Evolutionary conservation across 345 rosid genomes (phyloP).

Genomic region (Salix koriyanagi): DNA sequence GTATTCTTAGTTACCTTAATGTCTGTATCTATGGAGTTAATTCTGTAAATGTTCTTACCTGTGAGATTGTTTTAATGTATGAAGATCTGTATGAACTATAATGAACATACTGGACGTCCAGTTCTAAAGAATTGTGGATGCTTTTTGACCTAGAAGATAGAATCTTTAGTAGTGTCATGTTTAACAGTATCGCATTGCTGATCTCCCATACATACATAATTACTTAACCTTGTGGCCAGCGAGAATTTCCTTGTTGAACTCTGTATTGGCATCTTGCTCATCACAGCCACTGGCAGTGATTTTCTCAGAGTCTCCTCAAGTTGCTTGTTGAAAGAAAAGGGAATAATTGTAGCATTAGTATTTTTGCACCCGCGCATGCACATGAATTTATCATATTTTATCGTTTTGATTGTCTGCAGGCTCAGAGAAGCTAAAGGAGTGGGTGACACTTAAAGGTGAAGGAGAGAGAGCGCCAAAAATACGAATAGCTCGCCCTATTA

Average conservation of each 20-base stretch:
- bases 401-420: slow-evolving; percentile 31
- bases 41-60: not conserved
- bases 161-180: not conserved
- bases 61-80: not conserved
- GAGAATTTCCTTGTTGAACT: not conserved
- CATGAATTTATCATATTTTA: not conserved
- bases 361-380: not conserved
- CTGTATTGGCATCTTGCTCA: not conserved
- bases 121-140: not conserved
- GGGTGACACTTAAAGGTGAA: slow-evolving; percentile 69
- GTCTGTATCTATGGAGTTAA: not conserved
- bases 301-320: not conserved
- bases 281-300: not conserved
- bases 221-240: not conserved
- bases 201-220: not conserved
- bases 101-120: not conserved
- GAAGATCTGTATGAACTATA: not conserved
- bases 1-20: not conserved
- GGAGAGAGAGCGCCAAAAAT: slow-evolving; percentile 62
- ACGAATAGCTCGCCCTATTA: slow-evolving; percentile 65
- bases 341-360: not conserved
- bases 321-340: not conserved
- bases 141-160: not conserved
- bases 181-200: not conserved
- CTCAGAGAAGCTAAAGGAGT: slow-evolving; percentile 72